Conservation (phyloP, 2,329 filamentous ascomycete genomes). For the Dryadomyces quercus-mongolicae region DNA sequence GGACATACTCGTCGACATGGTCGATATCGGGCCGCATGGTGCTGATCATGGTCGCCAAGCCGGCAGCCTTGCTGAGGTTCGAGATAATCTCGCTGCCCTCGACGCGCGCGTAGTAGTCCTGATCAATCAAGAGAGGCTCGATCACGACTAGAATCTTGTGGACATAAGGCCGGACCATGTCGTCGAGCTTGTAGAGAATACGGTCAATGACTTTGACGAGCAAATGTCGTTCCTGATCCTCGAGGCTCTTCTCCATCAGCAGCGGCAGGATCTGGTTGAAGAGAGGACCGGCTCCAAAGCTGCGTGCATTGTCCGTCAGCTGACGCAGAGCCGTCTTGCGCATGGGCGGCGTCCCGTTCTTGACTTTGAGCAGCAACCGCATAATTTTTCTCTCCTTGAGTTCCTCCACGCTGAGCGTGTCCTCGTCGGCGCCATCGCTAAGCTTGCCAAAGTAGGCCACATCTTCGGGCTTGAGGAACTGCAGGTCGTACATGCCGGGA, state of each 20-base stretch:
- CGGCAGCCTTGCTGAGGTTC: conserved; percentile 91
- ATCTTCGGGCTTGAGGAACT: conserved; percentile 97
- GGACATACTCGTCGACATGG: conserved; percentile 94
- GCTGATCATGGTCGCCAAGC: conserved; percentile 97
- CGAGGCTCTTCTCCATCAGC: conserved; percentile 95
- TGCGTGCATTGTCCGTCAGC: conserved; percentile 91
- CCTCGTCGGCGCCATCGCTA: conserved; percentile 87
- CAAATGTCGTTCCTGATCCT: conserved; percentile 95
- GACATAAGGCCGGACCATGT: conserved; percentile 88
- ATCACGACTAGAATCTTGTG: conserved; percentile 99
- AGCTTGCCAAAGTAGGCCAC: conserved; percentile 99
- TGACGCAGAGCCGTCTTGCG: conserved; percentile 95
- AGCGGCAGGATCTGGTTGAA: conserved; percentile 97
- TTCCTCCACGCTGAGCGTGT: conserved; percentile 82
- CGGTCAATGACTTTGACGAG: conserved; percentile 98
- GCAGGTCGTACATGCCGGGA: conserved; percentile 85
- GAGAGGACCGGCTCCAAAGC: conserved; percentile 84
- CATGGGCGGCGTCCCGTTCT: conserved; percentile 98
- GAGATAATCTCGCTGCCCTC: conserved; percentile 98
- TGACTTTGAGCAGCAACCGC: conserved; percentile 91
- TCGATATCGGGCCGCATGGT: conserved; percentile 99
- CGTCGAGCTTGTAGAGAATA: conserved; percentile 95
- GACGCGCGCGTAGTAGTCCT: conserved; percentile 97
- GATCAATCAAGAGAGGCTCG: conserved; percentile 95
- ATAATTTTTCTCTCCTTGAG: conserved; percentile 98